Percentiles rank a stretch among this genome's conserved stretches.
These are phyloP conservation scores for Carpinus viminea DNA, from an alignment of 306 rosid genomes.

Conservation along the genomic window DNA sequence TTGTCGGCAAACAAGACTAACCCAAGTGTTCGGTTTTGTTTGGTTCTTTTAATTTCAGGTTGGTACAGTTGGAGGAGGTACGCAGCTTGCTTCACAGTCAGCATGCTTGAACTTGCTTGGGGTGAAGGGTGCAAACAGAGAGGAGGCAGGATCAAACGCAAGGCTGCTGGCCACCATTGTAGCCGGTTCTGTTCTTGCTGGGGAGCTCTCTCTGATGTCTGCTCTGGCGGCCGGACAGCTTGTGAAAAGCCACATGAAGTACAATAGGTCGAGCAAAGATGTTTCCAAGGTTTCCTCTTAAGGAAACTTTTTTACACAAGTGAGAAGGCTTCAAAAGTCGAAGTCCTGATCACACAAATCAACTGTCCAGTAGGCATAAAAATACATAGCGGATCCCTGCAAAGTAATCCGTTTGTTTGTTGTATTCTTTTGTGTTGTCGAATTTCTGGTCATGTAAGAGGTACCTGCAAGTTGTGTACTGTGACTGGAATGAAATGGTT, in stretches of 20 bases:
- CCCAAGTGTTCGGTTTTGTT: no score
- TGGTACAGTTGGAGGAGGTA: constrained; percentile 97
- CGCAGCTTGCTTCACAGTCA: constrained; percentile 91
- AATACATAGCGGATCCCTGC: constrained; percentile 8
- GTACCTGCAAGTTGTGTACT: constrained; percentile 21
- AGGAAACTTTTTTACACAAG: not conserved
- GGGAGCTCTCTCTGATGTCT: constrained; percentile 91
- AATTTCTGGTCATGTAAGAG: no score
- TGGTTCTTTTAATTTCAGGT: constrained; percentile 45
- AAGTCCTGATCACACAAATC: not conserved
- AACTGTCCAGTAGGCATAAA: constrained; percentile 7
- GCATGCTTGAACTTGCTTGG: constrained; percentile 91
- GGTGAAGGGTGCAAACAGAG: constrained; percentile 85
- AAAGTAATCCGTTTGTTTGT: constrained; percentile 25
- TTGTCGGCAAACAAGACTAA: no score
- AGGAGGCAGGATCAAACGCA: constrained; percentile 71
- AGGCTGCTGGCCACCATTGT: constrained; percentile 70
- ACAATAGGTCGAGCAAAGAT: constrained; percentile 83
- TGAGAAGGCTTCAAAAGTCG: not conserved
- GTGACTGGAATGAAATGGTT: constrained; percentile 10
- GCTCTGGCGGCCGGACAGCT: constrained; percentile 94
- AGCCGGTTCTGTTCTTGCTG: constrained; percentile 89
- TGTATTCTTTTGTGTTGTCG: not conserved
- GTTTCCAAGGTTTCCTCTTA: constrained; percentile 44
- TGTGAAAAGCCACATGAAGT: constrained; percentile 88